Evolutionary conservation across 768 basidiomycete species (phyloP), one percentile per base, ranked within the genome.

Genomic region (Trametopsis cervina): DNA sequence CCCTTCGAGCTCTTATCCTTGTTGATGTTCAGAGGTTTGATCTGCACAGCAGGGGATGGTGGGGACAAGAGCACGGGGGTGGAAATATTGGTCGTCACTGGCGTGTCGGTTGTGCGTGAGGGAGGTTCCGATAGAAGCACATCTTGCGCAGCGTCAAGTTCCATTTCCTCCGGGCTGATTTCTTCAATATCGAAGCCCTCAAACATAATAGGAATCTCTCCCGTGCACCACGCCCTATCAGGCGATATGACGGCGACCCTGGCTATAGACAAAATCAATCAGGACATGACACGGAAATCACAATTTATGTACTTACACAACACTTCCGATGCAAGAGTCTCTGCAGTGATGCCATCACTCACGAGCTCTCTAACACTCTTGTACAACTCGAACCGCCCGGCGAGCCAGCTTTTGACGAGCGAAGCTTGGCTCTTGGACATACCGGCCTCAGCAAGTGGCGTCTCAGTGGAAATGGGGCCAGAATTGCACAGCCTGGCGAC

Each of bases 401-500:
- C 13, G 11, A 46, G 20, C 59, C 59, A 36, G 29, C 29, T 33
- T 33, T 33, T 33, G 9, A 33, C 29, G 9, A 7, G 7, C 9
- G 29, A 7, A 33, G 29, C 29, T 7, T 33, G 7, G 7, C 29
- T 33, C 9, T 7, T 7, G 15, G 29, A 33, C 29, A 33, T 15
- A 15, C 7, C 29, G 15, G 29, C 29, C 7, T 15, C 29, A 33
- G 29, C 7, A 15, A 69, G 60, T 1, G 68, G 61, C 24, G 54
- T 56, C 53, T 66, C 63, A 40, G 56, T 59, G 10, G 60, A 56
- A 24, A 69, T 33, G 13, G 59, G 45, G 3, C 49, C 49, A 29
- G 63, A 56, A 47, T 63, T 63, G 51, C 61, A 61, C 24, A 69
- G 50, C 36, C 49, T 55, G 2, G 63, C 52, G 12, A 68, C 59